Evolutionary conservation across 805 yeast species (phyloP).

Genomic region (Wickerhamomyces ciferrii): DNA sequence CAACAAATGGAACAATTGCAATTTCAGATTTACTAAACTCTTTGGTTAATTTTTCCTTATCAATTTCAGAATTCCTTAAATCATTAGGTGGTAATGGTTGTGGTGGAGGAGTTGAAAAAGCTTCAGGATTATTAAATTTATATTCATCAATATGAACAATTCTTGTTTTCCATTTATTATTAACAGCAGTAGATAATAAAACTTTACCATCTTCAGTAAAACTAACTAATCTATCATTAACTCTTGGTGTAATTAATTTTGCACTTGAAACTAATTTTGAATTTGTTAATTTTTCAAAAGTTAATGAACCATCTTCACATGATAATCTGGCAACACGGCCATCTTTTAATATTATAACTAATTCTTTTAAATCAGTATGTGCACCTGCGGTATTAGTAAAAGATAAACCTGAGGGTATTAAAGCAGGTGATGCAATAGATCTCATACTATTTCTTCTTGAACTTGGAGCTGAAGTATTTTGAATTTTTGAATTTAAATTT

Average conservation of each 20-base stretch:
- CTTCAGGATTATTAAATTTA: conserved; percentile 19
- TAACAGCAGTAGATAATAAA: conserved; percentile 53
- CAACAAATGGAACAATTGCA: conserved; percentile 62
- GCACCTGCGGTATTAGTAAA: conserved; percentile 18
- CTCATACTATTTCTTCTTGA: conserved; percentile 29
- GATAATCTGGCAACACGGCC: conserved; percentile 47
- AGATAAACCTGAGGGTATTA: conserved; percentile 15
- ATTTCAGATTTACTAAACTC: conserved; percentile 29
- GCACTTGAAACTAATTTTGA: conserved; percentile 43
- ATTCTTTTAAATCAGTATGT: conserved; percentile 26
- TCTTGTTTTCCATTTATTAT: conserved; percentile 60
- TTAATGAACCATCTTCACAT: conserved; percentile 42
- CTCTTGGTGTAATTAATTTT: conserved; percentile 62
- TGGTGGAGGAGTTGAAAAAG: neutral
- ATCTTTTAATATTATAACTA: conserved; percentile 44
- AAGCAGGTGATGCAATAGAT: conserved; percentile 20
- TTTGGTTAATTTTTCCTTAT: conserved; percentile 1
- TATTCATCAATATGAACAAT: conserved; percentile 42
- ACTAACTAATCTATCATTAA: conserved; percentile 65
- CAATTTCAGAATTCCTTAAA: too few species aligned
- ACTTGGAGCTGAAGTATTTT: conserved; percentile 7
- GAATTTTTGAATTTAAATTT: conserved; percentile 14
- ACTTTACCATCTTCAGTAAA: conserved; percentile 43
- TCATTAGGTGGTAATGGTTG: too few species aligned
- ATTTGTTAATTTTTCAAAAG: conserved; percentile 25